Conservation (phyloP, 306 rosid species). For the Cyclanthera cordifolia region DNA sequence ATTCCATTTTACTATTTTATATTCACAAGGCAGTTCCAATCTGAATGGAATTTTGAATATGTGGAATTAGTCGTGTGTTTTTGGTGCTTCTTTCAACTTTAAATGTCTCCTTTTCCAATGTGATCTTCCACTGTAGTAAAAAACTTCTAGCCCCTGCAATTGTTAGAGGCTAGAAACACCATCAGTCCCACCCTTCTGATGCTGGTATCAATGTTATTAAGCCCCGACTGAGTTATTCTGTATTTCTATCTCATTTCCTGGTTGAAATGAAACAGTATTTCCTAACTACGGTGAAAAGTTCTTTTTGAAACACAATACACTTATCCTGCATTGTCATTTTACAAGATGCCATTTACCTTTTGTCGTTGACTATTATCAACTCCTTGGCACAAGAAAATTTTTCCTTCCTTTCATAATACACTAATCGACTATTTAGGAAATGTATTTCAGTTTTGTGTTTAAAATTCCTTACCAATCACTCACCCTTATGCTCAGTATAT, state of each 20-base stretch:
- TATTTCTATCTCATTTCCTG: not conserved
- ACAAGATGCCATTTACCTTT: not conserved
- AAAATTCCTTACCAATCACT: not conserved
- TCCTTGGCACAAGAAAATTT: not conserved
- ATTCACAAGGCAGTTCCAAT: not conserved
- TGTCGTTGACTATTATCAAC: not conserved
- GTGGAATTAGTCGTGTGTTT: not conserved
- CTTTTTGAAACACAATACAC: not conserved
- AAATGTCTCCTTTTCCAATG: not conserved
- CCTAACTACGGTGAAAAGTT: no score
- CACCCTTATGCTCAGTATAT: conserved; percentile 17
- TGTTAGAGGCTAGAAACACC: not conserved
- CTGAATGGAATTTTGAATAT: not conserved
- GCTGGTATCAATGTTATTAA: not conserved
- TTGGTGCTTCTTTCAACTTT: not conserved
- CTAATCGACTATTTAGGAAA: not conserved
- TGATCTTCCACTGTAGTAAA: not conserved
- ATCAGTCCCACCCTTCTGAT: not conserved
- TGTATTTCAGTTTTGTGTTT: not conserved
- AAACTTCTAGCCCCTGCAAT: not conserved
- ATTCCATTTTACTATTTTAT: not conserved
- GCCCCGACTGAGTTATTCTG: not conserved
- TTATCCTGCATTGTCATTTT: not conserved
- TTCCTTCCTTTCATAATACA: not conserved
- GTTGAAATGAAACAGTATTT: not conserved